phyloP scores from a whole-genome alignment of 106 monocot genomes.

The Dendrobium chrysotoxum region DNA sequence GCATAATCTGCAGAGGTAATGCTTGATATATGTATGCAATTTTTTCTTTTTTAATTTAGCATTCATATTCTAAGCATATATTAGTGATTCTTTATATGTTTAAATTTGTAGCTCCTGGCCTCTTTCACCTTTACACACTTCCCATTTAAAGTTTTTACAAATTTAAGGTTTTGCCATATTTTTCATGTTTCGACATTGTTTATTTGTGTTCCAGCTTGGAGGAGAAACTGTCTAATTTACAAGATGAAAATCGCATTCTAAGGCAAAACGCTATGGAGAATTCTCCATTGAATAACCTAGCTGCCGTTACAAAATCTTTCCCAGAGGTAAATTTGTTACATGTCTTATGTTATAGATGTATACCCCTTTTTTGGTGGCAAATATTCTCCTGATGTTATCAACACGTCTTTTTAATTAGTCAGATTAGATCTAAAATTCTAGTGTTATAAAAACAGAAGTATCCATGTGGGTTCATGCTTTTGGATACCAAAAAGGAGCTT shows the following conservation, averaged over 20 bases:
- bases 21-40: not conserved
- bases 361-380: not conserved
- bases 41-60: not conserved
- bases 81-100: not conserved
- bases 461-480: constrained; percentile 22
- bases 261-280: constrained; percentile 61
- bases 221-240: constrained; percentile 62
- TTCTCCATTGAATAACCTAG: constrained; percentile 42
- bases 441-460: constrained; percentile 44
- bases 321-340: constrained; percentile 41
- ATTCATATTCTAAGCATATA: not conserved
- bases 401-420: not conserved
- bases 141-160: not conserved
- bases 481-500: constrained; percentile 31
- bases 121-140: not conserved
- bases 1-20: constrained; percentile 60
- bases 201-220: constrained; percentile 45
- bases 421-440: not conserved
- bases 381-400: not conserved
- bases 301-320: constrained; percentile 23
- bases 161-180: not conserved
- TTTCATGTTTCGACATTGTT: not conserved
- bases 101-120: not conserved
- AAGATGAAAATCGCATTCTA: constrained; percentile 79
- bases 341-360: not conserved